These are phyloP conservation scores for Tricholoma matsutake DNA, from an alignment of 768 basidiomycete genomes.

Conservation along the genomic window DNA sequence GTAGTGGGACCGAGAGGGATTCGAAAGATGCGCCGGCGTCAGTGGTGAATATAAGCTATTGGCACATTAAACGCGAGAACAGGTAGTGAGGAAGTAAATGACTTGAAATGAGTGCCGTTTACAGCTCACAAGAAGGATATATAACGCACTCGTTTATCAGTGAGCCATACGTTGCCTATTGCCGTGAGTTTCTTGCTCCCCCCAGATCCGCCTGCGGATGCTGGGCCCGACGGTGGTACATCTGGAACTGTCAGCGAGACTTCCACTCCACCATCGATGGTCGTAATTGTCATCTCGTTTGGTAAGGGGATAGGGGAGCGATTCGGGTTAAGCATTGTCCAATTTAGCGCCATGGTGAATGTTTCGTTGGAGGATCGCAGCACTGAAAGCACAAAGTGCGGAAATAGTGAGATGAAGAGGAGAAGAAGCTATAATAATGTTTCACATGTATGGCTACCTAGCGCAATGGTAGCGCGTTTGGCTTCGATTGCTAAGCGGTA, in stretches of 20 bases:
- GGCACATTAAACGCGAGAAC: neutral
- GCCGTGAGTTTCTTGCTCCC: constrained; percentile 57
- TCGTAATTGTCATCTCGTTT: constrained; percentile 56
- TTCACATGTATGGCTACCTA: constrained; percentile 54
- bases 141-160: constrained; percentile 65
- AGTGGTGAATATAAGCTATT: constrained; percentile 62
- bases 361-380: constrained; percentile 5
- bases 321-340: constrained; percentile 62
- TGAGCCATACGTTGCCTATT: constrained; percentile 57
- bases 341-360: constrained; percentile 71
- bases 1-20: constrained; percentile 57
- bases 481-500: constrained; percentile 77
- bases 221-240: constrained; percentile 36
- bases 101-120: constrained; percentile 3
- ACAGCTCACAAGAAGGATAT: neutral
- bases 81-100: neutral
- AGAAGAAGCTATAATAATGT: neutral
- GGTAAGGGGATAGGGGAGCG: constrained; percentile 62
- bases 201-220: constrained; percentile 49
- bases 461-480: constrained; percentile 97
- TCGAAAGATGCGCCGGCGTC: constrained; percentile 36
- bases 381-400: neutral
- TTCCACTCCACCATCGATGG: constrained; percentile 56
- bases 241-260: constrained; percentile 57
- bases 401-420: neutral